Percentiles rank a stretch among this genome's conserved stretches.
Evolutionary conservation across 441 rosid species (phyloP).

Genomic region (Sinapis alba): DNA sequence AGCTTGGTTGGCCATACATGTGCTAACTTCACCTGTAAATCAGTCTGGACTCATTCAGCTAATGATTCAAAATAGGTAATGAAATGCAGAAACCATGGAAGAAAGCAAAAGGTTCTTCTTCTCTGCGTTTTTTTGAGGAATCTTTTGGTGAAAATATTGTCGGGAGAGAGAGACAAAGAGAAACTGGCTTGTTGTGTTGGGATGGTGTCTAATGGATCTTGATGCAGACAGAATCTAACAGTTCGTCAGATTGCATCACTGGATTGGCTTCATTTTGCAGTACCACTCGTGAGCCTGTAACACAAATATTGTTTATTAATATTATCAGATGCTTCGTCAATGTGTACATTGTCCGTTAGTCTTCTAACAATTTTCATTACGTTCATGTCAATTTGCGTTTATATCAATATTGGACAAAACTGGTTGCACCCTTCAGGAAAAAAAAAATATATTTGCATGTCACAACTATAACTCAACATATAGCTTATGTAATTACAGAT

Average conservation of each 20-base stretch:
- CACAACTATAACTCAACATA: neutral
- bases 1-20: slow-evolving; percentile 39
- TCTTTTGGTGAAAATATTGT: slow-evolving; percentile 22
- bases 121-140: slow-evolving; percentile 18
- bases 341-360: slow-evolving; percentile 33
- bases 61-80: slow-evolving; percentile 12
- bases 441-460: neutral
- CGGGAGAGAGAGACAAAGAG: slow-evolving; percentile 34
- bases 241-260: slow-evolving; percentile 38
- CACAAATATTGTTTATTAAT: neutral
- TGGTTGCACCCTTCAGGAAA: neutral
- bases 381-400: neutral
- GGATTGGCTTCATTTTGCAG: slow-evolving; percentile 37
- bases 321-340: no score
- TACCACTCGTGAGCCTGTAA: slow-evolving; percentile 42
- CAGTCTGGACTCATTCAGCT: slow-evolving; percentile 29
- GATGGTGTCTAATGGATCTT: slow-evolving; percentile 33
- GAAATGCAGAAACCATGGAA: slow-evolving; percentile 28
- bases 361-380: slow-evolving; percentile 10
- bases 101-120: slow-evolving; percentile 15
- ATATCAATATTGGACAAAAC: slow-evolving; percentile 1
- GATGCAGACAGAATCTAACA: slow-evolving; percentile 44
- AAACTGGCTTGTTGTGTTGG: slow-evolving; percentile 35
- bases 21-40: slow-evolving; percentile 34
- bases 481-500: neutral